Evolutionary conservation across 1,284 basidiomycete genomes (phyloP).

Genomic region (Fomitopsis palustris): DNA sequence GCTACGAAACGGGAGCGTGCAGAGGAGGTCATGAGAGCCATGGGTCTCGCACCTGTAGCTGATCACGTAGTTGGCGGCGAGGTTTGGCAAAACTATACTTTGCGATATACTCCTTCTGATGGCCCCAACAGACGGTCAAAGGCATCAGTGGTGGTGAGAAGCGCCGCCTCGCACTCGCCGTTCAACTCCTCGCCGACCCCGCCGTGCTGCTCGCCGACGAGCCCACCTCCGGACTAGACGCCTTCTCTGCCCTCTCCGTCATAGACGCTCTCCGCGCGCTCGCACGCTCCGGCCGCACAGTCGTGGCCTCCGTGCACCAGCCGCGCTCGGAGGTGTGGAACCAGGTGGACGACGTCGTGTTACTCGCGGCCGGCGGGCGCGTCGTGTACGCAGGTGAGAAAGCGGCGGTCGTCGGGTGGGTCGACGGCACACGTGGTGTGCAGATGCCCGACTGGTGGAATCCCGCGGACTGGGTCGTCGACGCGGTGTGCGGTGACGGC

Average conservation of each 20-base stretch:
- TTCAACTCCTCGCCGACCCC: not conserved
- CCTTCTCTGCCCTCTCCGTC: not conserved
- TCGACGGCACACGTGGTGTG: not conserved
- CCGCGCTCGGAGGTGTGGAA: not conserved
- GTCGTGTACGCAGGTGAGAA: not conserved
- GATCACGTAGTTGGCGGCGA: not conserved
- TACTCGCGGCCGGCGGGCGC: not conserved
- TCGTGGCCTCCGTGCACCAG: not conserved
- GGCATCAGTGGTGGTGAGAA: conserved; percentile 1
- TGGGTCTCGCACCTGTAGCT: not conserved
- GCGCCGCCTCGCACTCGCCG: not conserved
- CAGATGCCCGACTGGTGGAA: conserved; percentile 1
- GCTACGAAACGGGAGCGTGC: not conserved
- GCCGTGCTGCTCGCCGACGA: not conserved
- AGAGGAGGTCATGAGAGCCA: not conserved
- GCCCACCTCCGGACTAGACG: not conserved
- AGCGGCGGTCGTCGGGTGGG: not conserved
- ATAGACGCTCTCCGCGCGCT: not conserved
- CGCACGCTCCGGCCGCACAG: not conserved
- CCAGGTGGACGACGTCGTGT: not conserved
- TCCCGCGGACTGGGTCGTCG: not conserved
- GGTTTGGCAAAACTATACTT: not conserved
- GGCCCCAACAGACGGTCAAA: not conserved
- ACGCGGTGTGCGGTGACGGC: not conserved
- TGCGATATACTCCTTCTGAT: not conserved